Percentiles rank a stretch among this genome's conserved stretches.
These are phyloP conservation scores for Fusarium sp. DNA, from an alignment of 2,329 filamentous ascomycete species.

Conservation along the genomic window DNA sequence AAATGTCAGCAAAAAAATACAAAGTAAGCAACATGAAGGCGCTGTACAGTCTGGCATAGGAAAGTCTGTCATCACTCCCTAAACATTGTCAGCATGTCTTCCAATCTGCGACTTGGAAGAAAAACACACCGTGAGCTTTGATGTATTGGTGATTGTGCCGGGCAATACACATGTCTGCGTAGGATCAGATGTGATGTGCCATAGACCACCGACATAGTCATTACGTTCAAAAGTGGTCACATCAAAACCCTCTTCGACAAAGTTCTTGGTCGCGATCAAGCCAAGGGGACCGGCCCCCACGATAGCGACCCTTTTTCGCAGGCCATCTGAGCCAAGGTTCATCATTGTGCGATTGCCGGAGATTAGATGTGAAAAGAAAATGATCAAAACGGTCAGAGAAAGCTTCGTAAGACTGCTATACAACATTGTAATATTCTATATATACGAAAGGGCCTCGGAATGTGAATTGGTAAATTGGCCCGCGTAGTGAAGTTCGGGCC, in stretches of 20 bases:
- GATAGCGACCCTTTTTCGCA: neutral
- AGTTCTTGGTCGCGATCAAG: neutral
- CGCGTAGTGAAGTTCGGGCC: neutral
- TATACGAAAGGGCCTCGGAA: neutral
- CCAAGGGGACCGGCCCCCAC: slow-evolving; percentile 4
- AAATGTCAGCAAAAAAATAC: accelerated
- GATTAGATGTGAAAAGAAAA: neutral
- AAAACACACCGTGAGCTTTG: neutral
- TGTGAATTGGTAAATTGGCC: neutral
- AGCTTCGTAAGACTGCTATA: neutral
- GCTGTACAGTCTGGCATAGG: slow-evolving; percentile 10
- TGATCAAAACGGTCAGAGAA: neutral
- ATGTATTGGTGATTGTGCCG: accelerated
- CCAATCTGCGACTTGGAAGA: accelerated
- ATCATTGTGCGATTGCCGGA: neutral
- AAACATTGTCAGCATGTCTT: accelerated
- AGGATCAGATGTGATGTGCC: neutral
- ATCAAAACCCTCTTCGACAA: slow-evolving; percentile 7
- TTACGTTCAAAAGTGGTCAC: slow-evolving; percentile 1
- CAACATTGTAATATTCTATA: neutral
- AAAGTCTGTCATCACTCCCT: slow-evolving; percentile 13
- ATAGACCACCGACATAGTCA: slow-evolving; percentile 6
- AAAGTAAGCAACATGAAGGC: neutral
- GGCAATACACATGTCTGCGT: neutral
- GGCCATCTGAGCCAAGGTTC: neutral